Percentiles rank a stretch among this genome's conserved stretches.
phyloP scores from a whole-genome alignment of 1,284 basidiomycete species.

The Mycena citricolor region DNA sequence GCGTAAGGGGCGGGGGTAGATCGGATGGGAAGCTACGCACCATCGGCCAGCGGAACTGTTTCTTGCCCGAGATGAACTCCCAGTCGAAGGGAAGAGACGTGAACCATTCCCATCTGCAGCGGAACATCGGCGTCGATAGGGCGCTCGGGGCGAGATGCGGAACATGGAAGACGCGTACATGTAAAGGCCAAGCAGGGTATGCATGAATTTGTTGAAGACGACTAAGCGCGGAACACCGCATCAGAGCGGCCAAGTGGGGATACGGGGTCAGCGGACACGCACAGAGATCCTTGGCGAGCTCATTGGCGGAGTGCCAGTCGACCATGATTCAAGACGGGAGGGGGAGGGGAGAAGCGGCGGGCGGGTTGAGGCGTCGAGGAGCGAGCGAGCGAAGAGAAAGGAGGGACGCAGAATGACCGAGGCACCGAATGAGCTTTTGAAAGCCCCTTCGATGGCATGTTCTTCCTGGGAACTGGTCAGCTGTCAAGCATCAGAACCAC shows the following conservation, averaged over 20 bases:
- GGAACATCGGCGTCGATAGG: too few species aligned
- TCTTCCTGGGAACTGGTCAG: conserved; percentile 6
- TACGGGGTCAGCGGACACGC: conserved; percentile 22
- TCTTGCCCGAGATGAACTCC: conserved; percentile 45
- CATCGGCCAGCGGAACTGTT: conserved; percentile 47
- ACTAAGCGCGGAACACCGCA: conserved; percentile 28
- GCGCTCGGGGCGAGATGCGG: conserved; percentile 2
- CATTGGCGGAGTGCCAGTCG: conserved; percentile 56
- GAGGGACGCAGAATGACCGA: too few species aligned
- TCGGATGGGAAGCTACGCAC: conserved; percentile 27
- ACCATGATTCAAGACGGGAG: conserved; percentile 39
- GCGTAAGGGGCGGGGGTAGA: not conserved
- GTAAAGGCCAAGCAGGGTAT: conserved; percentile 65
- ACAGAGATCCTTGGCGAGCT: conserved; percentile 53
- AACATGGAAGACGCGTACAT: conserved; percentile 39
- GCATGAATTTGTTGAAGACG: conserved; percentile 65
- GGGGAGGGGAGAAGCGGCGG: not conserved
- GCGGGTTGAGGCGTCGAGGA: too few species aligned
- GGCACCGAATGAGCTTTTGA: conserved; percentile 6
- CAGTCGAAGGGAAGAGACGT: conserved; percentile 55
- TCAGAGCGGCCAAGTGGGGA: not conserved
- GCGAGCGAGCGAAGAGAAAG: conserved; percentile 6
- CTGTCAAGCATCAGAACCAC: too few species aligned
- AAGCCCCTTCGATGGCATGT: not conserved
- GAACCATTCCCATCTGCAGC: conserved; percentile 57